phyloP scores from a whole-genome alignment of 1,284 basidiomycete genomes.

The Sanghuangporus sanghuang region DNA sequence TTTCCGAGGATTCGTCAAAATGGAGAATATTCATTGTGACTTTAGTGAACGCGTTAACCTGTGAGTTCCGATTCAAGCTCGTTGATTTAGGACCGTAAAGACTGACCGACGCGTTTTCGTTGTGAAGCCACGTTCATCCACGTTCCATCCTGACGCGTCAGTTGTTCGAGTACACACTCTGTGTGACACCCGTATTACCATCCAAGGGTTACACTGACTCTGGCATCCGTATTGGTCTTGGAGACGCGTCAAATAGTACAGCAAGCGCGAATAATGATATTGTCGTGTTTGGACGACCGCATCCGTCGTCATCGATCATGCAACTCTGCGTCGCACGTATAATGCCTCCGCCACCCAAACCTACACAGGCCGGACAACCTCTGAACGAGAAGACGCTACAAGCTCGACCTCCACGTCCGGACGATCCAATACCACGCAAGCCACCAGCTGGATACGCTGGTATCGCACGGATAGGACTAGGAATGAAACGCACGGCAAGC shows the following conservation, averaged over 20 bases:
- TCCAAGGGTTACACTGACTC: slow-evolving; percentile 32
- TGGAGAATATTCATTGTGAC: slow-evolving; percentile 57
- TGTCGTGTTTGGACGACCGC: slow-evolving; percentile 56
- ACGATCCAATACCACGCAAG: slow-evolving; percentile 69
- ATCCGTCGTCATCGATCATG: slow-evolving; percentile 28
- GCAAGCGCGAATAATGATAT: slow-evolving; percentile 52
- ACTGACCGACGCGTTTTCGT: not conserved
- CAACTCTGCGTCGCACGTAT: slow-evolving; percentile 56
- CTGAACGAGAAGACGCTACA: slow-evolving; percentile 21
- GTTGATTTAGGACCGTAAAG: not conserved
- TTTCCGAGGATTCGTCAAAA: slow-evolving; percentile 47
- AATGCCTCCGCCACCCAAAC: slow-evolving; percentile 35
- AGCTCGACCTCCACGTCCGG: slow-evolving; percentile 55
- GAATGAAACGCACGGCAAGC: slow-evolving; percentile 16
- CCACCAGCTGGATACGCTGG: slow-evolving; percentile 39
- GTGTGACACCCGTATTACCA: slow-evolving; percentile 41
- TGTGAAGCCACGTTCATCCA: slow-evolving; percentile 61
- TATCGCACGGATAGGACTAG: slow-evolving; percentile 26
- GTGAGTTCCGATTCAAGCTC: slow-evolving; percentile 36
- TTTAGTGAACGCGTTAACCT: slow-evolving; percentile 53
- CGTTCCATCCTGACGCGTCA: slow-evolving; percentile 52
- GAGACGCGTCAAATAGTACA: slow-evolving; percentile 47
- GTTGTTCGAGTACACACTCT: slow-evolving; percentile 69
- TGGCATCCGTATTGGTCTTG: slow-evolving; percentile 64
- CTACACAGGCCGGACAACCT: slow-evolving; percentile 20